Evolutionary conservation across 148 eudicot species (phyloP), one percentile per base, ranked within the genome.

Genomic region (Rhododendron henanense): DNA sequence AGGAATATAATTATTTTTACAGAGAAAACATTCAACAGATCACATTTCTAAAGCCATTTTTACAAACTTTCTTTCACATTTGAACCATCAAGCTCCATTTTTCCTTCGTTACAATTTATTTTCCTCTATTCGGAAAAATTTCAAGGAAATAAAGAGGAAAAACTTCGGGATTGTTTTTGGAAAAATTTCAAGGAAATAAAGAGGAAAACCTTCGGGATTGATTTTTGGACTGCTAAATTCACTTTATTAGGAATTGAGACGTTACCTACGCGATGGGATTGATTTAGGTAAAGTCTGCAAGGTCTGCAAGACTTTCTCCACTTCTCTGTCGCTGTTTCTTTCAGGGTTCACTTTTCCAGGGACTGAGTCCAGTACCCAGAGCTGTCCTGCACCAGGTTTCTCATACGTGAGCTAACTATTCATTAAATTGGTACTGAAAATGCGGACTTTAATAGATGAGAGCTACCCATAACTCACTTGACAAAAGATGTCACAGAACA

Each of bases 291-390:
- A 90, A 89, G 92, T 92, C 92, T 92, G 98, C 90, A 97, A 87
- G 50, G 98, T 97, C 87, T 92, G 90, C 93, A 97, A 88, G 81
- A 97, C 98, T 86, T 91, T 92, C 92, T 97, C 99, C 87, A 97
- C 99, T 85, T 97, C 99, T 88, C 98, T 92, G 77, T 91, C 91
- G 75, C 92, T 90, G 35, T 91, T 88, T 59, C 65, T 19, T 65
- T 92, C 93, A 83, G 90, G 90, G 86, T 83, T 90, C 88, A 94
- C 94, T 81, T 91, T 89, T 86, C 99, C 98, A 79, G 99, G 96
- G 71, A 95, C 96, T 0, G 99, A 97, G 89, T 97, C 99, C 89
- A 97, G 84, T 59, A 95, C 93, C 99, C 99, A 97, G 85, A 97
- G 89, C 99, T 97, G 98, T 85, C 92, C 97, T 96, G 98, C 96